phyloP scores from a whole-genome alignment of 192 early-diverging fungal species.

The Coemansia sp. region DNA sequence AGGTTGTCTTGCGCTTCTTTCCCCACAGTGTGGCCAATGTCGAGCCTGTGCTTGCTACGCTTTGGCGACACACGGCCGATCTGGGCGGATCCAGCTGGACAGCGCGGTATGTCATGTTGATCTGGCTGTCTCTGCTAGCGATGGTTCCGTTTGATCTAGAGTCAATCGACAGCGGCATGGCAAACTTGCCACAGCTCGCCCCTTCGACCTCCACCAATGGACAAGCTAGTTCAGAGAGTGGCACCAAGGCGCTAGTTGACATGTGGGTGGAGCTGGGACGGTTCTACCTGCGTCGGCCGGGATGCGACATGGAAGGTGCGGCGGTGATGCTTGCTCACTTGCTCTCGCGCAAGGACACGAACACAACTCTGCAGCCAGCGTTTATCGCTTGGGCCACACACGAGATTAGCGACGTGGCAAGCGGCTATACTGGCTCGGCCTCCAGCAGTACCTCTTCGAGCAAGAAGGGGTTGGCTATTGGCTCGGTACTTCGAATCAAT shows the following conservation, averaged over 20 bases:
- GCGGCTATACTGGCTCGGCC: neutral
- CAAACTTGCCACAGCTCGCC: slow-evolving; percentile 16
- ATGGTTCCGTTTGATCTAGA: slow-evolving; percentile 96
- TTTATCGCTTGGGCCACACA: slow-evolving; percentile 72
- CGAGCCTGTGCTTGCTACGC: slow-evolving; percentile 80
- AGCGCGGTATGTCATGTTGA: slow-evolving; percentile 73
- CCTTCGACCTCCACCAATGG: neutral
- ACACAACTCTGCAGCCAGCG: slow-evolving; percentile 53
- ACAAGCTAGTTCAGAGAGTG: neutral
- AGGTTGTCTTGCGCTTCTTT: slow-evolving; percentile 88
- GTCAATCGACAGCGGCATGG: slow-evolving; percentile 72
- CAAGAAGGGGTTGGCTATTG: slow-evolving; percentile 20
- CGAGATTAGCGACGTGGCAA: slow-evolving; percentile 25
- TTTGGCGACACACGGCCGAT: slow-evolving; percentile 36
- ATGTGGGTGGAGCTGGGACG: slow-evolving; percentile 69
- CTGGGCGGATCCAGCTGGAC: slow-evolving; percentile 61
- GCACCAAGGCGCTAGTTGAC: slow-evolving; percentile 57
- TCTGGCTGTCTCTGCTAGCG: slow-evolving; percentile 93
- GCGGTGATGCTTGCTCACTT: slow-evolving; percentile 79
- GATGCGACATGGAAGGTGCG: slow-evolving; percentile 86
- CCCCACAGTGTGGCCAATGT: slow-evolving; percentile 85
- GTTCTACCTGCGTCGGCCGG: slow-evolving; percentile 63
- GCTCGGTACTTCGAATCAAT: slow-evolving; percentile 29
- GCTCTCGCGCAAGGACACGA: slow-evolving; percentile 78
- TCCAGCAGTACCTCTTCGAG: neutral